Conservation (phyloP, 192 early-diverging fungal genomes). For the Podila minutissima region DNA sequence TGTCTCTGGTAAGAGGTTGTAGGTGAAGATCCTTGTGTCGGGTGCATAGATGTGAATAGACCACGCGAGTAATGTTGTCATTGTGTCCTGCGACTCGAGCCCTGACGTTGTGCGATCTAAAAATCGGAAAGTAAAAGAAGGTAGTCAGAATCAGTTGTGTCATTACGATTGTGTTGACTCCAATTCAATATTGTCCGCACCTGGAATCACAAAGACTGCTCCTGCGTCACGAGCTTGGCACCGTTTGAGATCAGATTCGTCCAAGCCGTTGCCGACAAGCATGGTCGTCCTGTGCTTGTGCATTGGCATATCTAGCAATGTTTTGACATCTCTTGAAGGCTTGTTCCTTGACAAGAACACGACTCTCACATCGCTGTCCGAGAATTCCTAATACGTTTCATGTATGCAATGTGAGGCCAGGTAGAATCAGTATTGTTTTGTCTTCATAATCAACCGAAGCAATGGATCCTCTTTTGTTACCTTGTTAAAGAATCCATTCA, state of each 20-base stretch:
- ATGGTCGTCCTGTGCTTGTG: slow-evolving; percentile 41
- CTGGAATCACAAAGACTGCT: slow-evolving; percentile 61
- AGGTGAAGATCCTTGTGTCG: slow-evolving; percentile 65
- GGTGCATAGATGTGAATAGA: slow-evolving; percentile 69
- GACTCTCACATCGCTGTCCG: slow-evolving; percentile 54
- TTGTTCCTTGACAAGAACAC: slow-evolving; percentile 58
- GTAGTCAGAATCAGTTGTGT: not conserved
- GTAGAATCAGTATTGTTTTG: too few species aligned
- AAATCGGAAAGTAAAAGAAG: not conserved
- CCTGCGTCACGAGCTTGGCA: slow-evolving; percentile 54
- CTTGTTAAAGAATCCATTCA: slow-evolving; percentile 57
- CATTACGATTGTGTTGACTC: not conserved
- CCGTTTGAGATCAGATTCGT: slow-evolving; percentile 34
- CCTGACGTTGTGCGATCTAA: slow-evolving; percentile 60
- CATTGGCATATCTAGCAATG: slow-evolving; percentile 45
- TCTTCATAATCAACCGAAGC: too few species aligned
- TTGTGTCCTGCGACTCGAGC: slow-evolving; percentile 68
- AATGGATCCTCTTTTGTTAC: slow-evolving; percentile 15
- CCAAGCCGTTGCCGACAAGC: slow-evolving; percentile 45
- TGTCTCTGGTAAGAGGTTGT: slow-evolving; percentile 70
- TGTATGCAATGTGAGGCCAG: too few species aligned
- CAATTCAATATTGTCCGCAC: slow-evolving; percentile 14
- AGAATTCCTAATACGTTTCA: slow-evolving; percentile 44
- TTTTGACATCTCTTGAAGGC: slow-evolving; percentile 59
- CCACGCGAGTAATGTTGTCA: slow-evolving; percentile 75